phyloP scores from a whole-genome alignment of 495 filamentous ascomycete genomes.

The Hypomontagnella submonticulosa region DNA sequence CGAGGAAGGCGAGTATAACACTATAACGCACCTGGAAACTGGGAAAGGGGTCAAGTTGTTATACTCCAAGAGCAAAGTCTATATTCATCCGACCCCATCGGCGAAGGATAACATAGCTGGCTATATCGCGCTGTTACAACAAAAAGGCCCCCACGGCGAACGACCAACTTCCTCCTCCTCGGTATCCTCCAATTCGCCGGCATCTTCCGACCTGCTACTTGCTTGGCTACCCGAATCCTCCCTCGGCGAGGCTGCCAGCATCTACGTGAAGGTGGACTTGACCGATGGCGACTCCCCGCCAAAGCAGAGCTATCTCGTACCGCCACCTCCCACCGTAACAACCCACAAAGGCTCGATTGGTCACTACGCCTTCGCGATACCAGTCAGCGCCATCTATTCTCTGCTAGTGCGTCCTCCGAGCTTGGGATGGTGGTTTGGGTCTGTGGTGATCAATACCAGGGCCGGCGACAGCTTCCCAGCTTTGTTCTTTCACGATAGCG shows the following conservation, averaged over 20 bases:
- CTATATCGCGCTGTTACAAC: constrained; percentile 93
- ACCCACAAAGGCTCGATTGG: constrained; percentile 75
- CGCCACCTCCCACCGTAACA: constrained; percentile 86
- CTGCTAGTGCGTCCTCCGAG: constrained; percentile 91
- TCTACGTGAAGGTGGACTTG: constrained; percentile 95
- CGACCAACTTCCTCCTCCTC: constrained; percentile 66
- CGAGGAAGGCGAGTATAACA: constrained; percentile 94
- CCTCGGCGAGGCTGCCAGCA: constrained; percentile 83
- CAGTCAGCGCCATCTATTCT: constrained; percentile 88
- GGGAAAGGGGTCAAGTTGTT: constrained; percentile 93
- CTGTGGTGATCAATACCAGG: constrained; percentile 88
- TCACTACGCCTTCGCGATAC: constrained; percentile 91
- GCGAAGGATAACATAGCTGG: constrained; percentile 97
- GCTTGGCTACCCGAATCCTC: constrained; percentile 95
- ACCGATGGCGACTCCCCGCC: constrained; percentile 82
- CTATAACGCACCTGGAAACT: constrained; percentile 83
- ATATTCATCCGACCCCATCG: constrained; percentile 94
- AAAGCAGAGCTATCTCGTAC: constrained; percentile 88
- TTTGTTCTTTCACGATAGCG: constrained; percentile 95
- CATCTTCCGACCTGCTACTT: constrained; percentile 79
- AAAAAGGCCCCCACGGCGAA: constrained; percentile 69
- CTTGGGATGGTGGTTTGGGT: constrained; percentile 98
- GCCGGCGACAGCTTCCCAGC: constrained; percentile 93
- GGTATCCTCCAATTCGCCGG: constrained; percentile 47
- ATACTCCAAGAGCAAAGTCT: constrained; percentile 98